These are phyloP conservation scores for Fusarium miscanthi DNA, from an alignment of 2,329 filamentous ascomycete species.

Conservation along the genomic window DNA sequence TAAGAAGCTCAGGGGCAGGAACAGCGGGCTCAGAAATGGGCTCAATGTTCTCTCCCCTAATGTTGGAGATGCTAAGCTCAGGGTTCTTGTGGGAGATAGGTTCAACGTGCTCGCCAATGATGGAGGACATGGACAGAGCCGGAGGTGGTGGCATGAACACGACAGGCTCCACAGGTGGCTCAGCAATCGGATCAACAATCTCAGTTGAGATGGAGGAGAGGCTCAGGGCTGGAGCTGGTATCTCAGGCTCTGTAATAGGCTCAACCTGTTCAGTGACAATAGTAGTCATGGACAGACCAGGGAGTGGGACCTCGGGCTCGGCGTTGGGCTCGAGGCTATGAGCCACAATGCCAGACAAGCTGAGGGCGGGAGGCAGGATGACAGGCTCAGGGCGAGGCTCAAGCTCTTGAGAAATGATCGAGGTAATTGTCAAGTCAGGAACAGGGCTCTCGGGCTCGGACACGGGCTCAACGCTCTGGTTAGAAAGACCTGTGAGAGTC, in stretches of 20 bases:
- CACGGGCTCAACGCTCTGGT: slow-evolving; percentile 55
- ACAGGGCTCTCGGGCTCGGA: slow-evolving; percentile 50
- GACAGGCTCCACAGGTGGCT: slow-evolving; percentile 40
- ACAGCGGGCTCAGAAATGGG: slow-evolving; percentile 28
- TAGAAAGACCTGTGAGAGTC: slow-evolving; percentile 49
- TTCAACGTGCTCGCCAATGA: slow-evolving; percentile 39
- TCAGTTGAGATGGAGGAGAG: slow-evolving; percentile 34
- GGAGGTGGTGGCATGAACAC: slow-evolving; percentile 36
- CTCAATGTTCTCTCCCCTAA: slow-evolving; percentile 42
- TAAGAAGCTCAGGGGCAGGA: slow-evolving; percentile 16
- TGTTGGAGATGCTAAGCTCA: slow-evolving; percentile 34
- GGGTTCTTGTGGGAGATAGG: slow-evolving; percentile 40
- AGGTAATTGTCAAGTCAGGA: slow-evolving; percentile 44
- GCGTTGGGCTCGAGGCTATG: slow-evolving; percentile 46
- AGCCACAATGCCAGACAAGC: slow-evolving; percentile 36
- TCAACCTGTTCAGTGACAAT: slow-evolving; percentile 47
- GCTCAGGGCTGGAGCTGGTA: slow-evolving; percentile 35
- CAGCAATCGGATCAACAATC: slow-evolving; percentile 31
- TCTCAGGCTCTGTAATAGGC: slow-evolving; percentile 29
- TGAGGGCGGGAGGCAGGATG: slow-evolving; percentile 35
- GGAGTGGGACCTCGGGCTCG: slow-evolving; percentile 39
- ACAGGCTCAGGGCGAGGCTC: slow-evolving; percentile 46
- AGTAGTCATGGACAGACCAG: slow-evolving; percentile 47
- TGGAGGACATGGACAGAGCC: slow-evolving; percentile 28
- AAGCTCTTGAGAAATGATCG: slow-evolving; percentile 43